Evolutionary conservation across 1,139 yeast species (phyloP), one percentile per base, ranked within the genome.

Genomic region (Yamadazyma sp.): DNA sequence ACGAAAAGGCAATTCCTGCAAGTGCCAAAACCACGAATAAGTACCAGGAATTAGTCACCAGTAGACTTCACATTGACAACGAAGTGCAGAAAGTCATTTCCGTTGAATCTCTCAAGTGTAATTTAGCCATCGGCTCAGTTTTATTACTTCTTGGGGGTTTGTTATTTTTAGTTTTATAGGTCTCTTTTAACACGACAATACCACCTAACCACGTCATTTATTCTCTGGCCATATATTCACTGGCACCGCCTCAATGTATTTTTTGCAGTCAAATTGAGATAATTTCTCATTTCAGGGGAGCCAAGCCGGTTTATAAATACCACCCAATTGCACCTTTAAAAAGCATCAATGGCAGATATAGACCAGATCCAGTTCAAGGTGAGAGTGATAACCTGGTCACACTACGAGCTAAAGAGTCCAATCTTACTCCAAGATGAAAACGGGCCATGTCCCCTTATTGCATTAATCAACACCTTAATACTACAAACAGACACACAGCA

Each of bases 401-500:
- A 63, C 32, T 62, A 63, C 46, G 61, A 60, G 33, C 57, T 61
- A 29, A 54, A 54, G 41, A 67, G 78, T 17, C 80, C 77, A n/a
- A 78, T 89, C 26, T 62, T 90, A n/a, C 62, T 87, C 14, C 97
- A 90, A 59, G 86, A 86, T 46, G 70, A 62, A 33, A 87, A 89
- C 52, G 97, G 96, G 0, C 96, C 96, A 0, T 89, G 96, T 54
- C 95, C 96, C 2, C 61, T 90, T 31, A 76, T 89, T n/a, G 90
- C 96, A 0, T 63, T 90, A 31, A 73, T 82, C 36, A 90, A 90
- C 56, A 77, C 89, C 0, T 56, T 88, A 21, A 48, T 81, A n/a
- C 53, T 81, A 20, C 62, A 76, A 3, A 66, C 72, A 27, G 77
- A 73, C 37, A 42, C 67, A 10, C 40, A 46, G 18, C 28, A 38